Base-by-base conservation (phyloP, 805 yeast species). In the Hanseniaspora lindneri region DNA sequence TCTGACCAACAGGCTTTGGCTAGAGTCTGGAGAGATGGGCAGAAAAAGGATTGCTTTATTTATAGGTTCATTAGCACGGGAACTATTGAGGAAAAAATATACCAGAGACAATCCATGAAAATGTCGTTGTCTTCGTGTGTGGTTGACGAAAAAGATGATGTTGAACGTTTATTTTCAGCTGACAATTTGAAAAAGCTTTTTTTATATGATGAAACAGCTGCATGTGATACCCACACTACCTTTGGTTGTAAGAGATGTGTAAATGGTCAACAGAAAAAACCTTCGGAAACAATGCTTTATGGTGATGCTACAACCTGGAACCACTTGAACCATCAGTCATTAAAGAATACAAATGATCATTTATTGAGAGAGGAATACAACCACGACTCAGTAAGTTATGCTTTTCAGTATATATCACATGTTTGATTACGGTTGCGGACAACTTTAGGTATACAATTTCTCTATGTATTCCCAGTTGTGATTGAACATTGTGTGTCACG, bases 281-380 rank as follows among this genome's bases (percentile, higher is more conserved):
- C 74, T 54, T 74, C 96, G 0, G 76, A 79, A 0, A 94, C 94
- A 0, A 88, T 92, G 95, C 66, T 92, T 29, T 92, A 92, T 60
- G 98, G 98, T 54, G 98, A 92, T 64, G 84, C 97, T 0, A 92
- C 96, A 0, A 80, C 96, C 0, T 89, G 98, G 98, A 89, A 92
- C 61, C 98, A 92, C 66, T 70, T 84, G 50, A 74, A 79, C 52
- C 83, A 74, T 52, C 73, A 68, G 3, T 76, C 74, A 2, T 67
- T 92, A 58, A 66, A 62, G 24, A 65, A 66, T 28, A 83, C 88
- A 19, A 83, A 86, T 56, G 98, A 92, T 60, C 73, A 76, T 52
- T 66, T 92, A 44, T 67, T 92, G 52, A 73, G 76, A 54, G 86
- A 83, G 57, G 98, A 92, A 61, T 66, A 72, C 17, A 72, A 74